These are phyloP conservation scores for Epichloe bromicola DNA, from an alignment of 2,329 filamentous ascomycete species.

Conservation along the genomic window DNA sequence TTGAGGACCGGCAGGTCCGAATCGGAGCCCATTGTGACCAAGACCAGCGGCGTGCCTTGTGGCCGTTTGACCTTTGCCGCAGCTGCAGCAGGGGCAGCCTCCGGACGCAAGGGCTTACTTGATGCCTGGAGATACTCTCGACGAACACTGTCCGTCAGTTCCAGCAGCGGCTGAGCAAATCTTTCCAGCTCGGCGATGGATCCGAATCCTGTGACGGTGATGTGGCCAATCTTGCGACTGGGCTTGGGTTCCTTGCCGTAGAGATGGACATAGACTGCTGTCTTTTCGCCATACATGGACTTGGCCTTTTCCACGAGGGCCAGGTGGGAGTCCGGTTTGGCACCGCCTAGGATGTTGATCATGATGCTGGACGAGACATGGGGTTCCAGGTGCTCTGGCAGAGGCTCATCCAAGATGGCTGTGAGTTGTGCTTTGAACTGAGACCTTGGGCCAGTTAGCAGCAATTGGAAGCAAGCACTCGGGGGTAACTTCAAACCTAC, in stretches of 20 bases:
- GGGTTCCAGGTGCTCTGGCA: constrained; percentile 43
- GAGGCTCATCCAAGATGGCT: constrained; percentile 58
- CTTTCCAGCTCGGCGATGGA: constrained; percentile 49
- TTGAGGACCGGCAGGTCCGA: constrained; percentile 59
- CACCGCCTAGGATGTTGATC: constrained; percentile 68
- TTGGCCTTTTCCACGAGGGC: constrained; percentile 34
- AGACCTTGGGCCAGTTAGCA: constrained; percentile 29
- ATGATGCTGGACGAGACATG: constrained; percentile 55
- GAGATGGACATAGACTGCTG: constrained; percentile 57
- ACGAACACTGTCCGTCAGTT: constrained; percentile 46
- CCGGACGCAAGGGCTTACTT: constrained; percentile 18
- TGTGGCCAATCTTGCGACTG: constrained; percentile 87
- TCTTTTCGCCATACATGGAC: constrained; percentile 27
- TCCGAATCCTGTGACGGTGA: constrained; percentile 63
- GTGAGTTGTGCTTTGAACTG: constrained; percentile 87
- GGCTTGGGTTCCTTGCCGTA: constrained; percentile 87
- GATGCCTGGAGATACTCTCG: constrained; percentile 34
- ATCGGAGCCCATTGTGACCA: constrained; percentile 76
- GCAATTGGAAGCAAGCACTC: background rate
- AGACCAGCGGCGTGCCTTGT: constrained; percentile 42
- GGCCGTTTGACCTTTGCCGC: background rate
- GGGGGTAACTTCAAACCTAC: constrained; percentile 8
- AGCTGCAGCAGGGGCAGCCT: constrained; percentile 1
- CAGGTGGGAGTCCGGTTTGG: constrained; percentile 49
- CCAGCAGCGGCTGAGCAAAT: constrained; percentile 54